Conservation (phyloP, 495 filamentous ascomycete species). For the Annulohypoxylon stygium region DNA sequence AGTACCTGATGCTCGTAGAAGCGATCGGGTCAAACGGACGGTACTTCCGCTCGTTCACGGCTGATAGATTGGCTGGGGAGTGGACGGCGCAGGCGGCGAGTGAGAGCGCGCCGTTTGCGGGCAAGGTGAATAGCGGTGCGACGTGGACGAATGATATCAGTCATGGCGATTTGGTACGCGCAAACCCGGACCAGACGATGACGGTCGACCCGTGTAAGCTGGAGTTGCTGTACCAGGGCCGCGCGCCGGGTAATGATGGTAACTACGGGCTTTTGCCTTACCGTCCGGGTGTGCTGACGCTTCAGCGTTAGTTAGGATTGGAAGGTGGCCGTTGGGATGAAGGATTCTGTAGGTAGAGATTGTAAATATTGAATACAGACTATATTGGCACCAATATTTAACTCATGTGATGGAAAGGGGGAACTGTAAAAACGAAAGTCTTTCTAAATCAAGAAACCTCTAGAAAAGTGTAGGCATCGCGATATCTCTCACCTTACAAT, state of each 20-base stretch:
- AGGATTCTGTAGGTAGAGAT: background rate
- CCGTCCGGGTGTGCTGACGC: conserved; percentile 65
- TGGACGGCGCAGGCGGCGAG: conserved; percentile 67
- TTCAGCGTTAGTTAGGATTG: conserved; percentile 45
- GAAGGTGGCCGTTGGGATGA: background rate
- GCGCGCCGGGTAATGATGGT: conserved; percentile 48
- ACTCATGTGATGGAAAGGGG: too few species aligned
- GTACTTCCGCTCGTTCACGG: conserved; percentile 75
- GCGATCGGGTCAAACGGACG: conserved; percentile 67
- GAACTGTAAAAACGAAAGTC: too few species aligned
- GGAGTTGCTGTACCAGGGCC: conserved; percentile 71
- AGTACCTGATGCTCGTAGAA: conserved; percentile 75
- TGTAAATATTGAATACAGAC: background rate
- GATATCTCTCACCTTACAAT: background rate
- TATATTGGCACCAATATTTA: background rate
- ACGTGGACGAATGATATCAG: conserved; percentile 75
- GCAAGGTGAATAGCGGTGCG: conserved; percentile 71
- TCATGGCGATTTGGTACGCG: conserved; percentile 70
- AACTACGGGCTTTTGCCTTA: conserved; percentile 64
- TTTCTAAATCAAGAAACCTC: background rate
- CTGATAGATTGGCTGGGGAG: conserved; percentile 63
- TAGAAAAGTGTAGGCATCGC: background rate
- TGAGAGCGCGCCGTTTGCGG: conserved; percentile 70
- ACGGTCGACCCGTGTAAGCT: conserved; percentile 70
- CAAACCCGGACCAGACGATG: conserved; percentile 68